Base-by-base conservation (phyloP, 2,329 filamentous ascomycete species). In the Colletotrichum acutatum region DNA sequence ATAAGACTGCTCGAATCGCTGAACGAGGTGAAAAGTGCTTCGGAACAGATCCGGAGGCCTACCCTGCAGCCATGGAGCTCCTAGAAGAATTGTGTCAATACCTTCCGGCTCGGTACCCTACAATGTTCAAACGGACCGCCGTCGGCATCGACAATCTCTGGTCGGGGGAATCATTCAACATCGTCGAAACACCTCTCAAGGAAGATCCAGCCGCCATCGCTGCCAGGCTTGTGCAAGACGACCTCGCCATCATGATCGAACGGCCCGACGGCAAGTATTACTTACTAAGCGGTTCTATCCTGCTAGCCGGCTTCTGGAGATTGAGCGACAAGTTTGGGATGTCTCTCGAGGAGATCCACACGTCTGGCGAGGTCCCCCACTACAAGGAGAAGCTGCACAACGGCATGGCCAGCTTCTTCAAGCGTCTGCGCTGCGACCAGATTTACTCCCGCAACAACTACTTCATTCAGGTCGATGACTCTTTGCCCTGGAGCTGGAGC, bases 391-490 rank as follows among this genome's bases (percentile, higher is more conserved):
- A 94, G 78, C 84, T 96, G 12, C 91, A 95, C 79, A 91, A 90
- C 72, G 92, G 93, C 14, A 96, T 95, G 93, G 88, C 88, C 84
- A 94, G 93, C 79, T 95, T 97, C 84, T 97, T 97, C 84, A 86
- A 89, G 0, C 85, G 94, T 0, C 81, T 97, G 0, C 87, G 89
- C 78, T 92, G 92, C 1, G 91, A 94, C 54, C 89, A 90, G 57
- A 88, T 87, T n/a, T 86, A 87, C 72, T 82, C 79, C 65, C 86
- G 94, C 71, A 94, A 95, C 80, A 96, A 97, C 80, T 97, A 97
- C 82, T 97, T 97, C 84, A 89, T 97, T 75, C 94, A 97, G 82
- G 94, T 97, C 1, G 94, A 97, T 78, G 93, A 95, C 69, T 83
- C 88, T 5, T 85, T 97, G 1, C 86, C 92, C 0, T 97, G 94